Base-by-base conservation (phyloP, 139 green algal genomes). In the Penium margaritaceum region DNA sequence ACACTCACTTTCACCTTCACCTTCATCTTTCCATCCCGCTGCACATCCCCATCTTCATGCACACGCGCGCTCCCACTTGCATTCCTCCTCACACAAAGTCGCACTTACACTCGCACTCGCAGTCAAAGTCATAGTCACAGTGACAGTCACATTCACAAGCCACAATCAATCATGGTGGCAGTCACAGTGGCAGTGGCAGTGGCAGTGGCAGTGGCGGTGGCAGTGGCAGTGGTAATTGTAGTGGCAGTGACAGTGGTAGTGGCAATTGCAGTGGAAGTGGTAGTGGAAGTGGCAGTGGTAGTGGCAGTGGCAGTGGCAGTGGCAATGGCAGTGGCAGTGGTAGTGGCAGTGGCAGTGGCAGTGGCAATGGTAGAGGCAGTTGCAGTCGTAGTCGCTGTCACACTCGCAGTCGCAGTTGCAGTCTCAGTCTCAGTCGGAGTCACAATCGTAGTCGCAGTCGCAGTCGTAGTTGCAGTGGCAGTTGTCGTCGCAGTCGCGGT, bases 331-430 rank as follows among this genome's bases (percentile, higher is more conserved):
- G 19, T 64, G 2, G 55, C 24, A 64, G 19, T 44, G 64, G 29
- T 33, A 85, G 39, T 71, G 76, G 70, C 34, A 89, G 65, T 36
- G 88, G 79, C 14, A 61, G 63, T 43, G 21, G 70, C n/a, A n/a
- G n/a, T n/a, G n/a, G n/a, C n/a, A n/a, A n/a, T n/a, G n/a, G n/a
- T n/a, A n/a, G n/a, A n/a, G n/a, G n/a, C n/a, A n/a, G n/a, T n/a
- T n/a, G n/a, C n/a, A n/a, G n/a, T n/a, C n/a, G n/a, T n/a, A n/a
- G n/a, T n/a, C n/a, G n/a, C n/a, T n/a, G n/a, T n/a, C n/a, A n/a
- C n/a, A n/a, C n/a, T n/a, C n/a, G n/a, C n/a, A n/a, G n/a, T n/a
- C n/a, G n/a, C n/a, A n/a, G n/a, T n/a, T n/a, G n/a, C n/a, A n/a
- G n/a, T n/a, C n/a, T n/a, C n/a, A n/a, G n/a, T n/a, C n/a, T n/a